phyloP scores from a whole-genome alignment of 148 eudicot genomes.

The Camellia sinensis region DNA sequence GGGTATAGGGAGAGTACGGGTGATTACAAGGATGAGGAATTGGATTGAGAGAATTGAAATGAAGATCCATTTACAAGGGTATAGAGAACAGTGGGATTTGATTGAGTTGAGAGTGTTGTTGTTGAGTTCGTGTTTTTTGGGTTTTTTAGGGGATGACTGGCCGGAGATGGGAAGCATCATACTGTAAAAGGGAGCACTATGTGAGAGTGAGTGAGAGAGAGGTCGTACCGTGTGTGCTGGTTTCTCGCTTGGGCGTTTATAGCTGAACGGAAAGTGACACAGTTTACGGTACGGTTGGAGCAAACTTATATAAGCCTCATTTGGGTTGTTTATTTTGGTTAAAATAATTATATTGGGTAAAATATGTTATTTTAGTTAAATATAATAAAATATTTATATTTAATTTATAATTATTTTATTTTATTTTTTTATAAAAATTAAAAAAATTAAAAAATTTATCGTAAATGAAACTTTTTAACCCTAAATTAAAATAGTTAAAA shows the following conservation, averaged over 20 bases:
- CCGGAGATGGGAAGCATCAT: background rate
- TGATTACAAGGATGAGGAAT: constrained; percentile 19
- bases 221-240: background rate
- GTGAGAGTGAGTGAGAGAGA: background rate
- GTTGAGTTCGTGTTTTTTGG: constrained; percentile 13
- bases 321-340: too few species aligned
- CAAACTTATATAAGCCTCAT: too few species aligned
- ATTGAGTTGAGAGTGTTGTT: constrained; percentile 3
- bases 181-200: background rate
- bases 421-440: too few species aligned
- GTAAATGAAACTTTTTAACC: too few species aligned
- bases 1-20: constrained; percentile 11
- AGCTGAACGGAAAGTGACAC: background rate
- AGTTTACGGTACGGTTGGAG: too few species aligned
- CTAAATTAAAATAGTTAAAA: too few species aligned
- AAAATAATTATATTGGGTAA: too few species aligned
- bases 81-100: constrained; percentile 15
- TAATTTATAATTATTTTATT: too few species aligned
- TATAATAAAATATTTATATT: too few species aligned
- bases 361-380: too few species aligned
- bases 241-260: background rate
- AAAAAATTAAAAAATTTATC: too few species aligned
- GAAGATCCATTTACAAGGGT: constrained; percentile 31
- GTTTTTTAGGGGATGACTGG: constrained; percentile 1
- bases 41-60: constrained; percentile 22